These are phyloP conservation scores for Paecilomyces dactylethromorphus DNA, from an alignment of 2,329 filamentous ascomycete species.

Conservation along the genomic window DNA sequence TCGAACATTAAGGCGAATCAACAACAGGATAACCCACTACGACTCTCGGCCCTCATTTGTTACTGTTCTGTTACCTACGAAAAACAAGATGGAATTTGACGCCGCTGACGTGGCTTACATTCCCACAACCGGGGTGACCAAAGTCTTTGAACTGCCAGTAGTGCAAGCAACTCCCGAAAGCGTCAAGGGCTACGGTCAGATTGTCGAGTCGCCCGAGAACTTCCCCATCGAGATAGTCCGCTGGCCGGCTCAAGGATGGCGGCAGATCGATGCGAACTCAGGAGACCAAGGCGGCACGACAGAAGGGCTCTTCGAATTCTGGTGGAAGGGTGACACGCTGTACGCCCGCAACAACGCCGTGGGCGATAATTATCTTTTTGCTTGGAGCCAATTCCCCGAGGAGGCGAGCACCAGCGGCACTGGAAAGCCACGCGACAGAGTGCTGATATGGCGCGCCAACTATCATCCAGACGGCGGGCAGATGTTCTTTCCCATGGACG, in stretches of 20 bases:
- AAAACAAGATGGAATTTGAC: too few species aligned
- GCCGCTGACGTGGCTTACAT: too few species aligned
- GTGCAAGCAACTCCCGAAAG: neutral
- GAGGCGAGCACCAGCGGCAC: neutral
- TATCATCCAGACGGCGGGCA: conserved; percentile 2
- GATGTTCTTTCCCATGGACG: neutral
- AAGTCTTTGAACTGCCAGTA: neutral
- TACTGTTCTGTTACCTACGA: too few species aligned
- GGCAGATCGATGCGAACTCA: neutral
- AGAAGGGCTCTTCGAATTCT: conserved; percentile 1
- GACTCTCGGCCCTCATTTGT: too few species aligned
- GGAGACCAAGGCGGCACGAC: conserved; percentile 1
- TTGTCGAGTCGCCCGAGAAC: neutral
- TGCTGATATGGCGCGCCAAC: conserved; percentile 1
- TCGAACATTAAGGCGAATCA: too few species aligned
- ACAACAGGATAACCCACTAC: too few species aligned
- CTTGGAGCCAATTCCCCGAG: conserved; percentile 1
- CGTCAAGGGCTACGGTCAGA: conserved; percentile 1
- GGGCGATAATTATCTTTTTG: neutral
- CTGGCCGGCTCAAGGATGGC: neutral
- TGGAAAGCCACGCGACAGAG: neutral
- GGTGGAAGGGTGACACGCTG: conserved; percentile 1
- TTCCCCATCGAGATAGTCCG: neutral
- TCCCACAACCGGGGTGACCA: too few species aligned
- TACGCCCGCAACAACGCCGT: conserved; percentile 1